phyloP scores from a whole-genome alignment of 176 grass and related monocot genomes.

The Tillandsia leiboldiana region DNA sequence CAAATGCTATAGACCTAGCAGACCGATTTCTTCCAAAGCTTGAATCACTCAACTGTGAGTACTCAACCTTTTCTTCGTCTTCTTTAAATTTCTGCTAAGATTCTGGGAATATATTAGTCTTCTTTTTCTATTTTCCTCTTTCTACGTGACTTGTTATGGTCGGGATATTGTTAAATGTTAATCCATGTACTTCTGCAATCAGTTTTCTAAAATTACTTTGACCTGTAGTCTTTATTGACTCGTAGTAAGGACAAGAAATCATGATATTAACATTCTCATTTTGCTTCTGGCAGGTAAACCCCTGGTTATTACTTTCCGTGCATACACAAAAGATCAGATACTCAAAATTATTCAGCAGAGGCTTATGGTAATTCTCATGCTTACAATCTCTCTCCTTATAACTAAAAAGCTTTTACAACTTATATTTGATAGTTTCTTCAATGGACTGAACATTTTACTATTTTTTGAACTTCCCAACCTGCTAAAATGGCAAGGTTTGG shows the following conservation, averaged over 20 bases:
- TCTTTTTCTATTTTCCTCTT: background rate
- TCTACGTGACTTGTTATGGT: no score
- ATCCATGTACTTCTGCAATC: no score
- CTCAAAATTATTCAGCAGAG: constrained; percentile 73
- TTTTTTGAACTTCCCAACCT: background rate
- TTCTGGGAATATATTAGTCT: no score
- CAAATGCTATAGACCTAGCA: constrained; percentile 90
- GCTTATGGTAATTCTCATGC: constrained; percentile 37
- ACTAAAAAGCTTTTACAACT: background rate
- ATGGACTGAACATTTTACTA: no score
- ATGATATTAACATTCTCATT: constrained; percentile 6
- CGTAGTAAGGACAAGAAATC: background rate
- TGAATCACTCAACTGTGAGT: constrained; percentile 85
- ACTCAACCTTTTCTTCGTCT: background rate
- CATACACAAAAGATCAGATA: constrained; percentile 93
- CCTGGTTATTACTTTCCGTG: constrained; percentile 66
- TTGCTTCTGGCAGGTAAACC: constrained; percentile 66
- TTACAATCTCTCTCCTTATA: background rate
- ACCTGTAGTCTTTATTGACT: background rate
- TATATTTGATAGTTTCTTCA: no score
- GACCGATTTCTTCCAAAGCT: constrained; percentile 92
- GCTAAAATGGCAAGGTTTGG: background rate
- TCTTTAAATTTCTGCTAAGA: no score
- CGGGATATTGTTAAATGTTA: no score
- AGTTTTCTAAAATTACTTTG: no score